phyloP scores from a whole-genome alignment of 805 yeast species.

The Suhomyces vadensis region DNA sequence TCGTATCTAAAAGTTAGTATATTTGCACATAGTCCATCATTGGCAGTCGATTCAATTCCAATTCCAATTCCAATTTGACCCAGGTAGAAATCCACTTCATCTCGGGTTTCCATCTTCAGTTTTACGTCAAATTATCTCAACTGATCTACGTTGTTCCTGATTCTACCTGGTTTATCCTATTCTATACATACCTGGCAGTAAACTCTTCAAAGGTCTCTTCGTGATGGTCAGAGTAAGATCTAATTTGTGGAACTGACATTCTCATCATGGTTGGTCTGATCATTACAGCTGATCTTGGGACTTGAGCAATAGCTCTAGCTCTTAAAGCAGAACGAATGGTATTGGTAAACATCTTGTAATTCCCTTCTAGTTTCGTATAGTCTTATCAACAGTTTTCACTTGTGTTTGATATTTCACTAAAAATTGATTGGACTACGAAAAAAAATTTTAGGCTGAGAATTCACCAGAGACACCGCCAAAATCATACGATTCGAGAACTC shows the following conservation, averaged over 20 bases:
- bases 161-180: background rate
- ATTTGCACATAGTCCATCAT: background rate
- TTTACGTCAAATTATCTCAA: too few species aligned
- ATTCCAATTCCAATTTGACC: background rate
- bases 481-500: conserved; percentile 5
- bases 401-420: conserved; percentile 6
- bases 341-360: conserved; percentile 34
- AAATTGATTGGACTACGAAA: conserved; percentile 8
- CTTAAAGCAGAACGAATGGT: conserved; percentile 45
- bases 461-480: background rate
- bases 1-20: conserved; percentile 64
- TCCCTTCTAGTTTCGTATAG: background rate
- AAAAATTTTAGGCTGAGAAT: conserved; percentile 3
- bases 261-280: conserved; percentile 24
- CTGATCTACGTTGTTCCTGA: too few species aligned
- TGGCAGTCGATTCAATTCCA: conserved; percentile 1
- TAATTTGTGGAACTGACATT: conserved; percentile 32
- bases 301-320: conserved; percentile 30
- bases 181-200: conserved; percentile 59
- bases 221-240: conserved; percentile 82
- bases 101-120: too few species aligned
- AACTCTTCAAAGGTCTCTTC: conserved; percentile 96
- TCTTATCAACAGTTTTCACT: conserved; percentile 7
- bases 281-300: conserved; percentile 33
- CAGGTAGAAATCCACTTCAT: background rate